Evolutionary conservation across 805 yeast genomes (phyloP).

Genomic region (Metschnikowia dekortorum): DNA sequence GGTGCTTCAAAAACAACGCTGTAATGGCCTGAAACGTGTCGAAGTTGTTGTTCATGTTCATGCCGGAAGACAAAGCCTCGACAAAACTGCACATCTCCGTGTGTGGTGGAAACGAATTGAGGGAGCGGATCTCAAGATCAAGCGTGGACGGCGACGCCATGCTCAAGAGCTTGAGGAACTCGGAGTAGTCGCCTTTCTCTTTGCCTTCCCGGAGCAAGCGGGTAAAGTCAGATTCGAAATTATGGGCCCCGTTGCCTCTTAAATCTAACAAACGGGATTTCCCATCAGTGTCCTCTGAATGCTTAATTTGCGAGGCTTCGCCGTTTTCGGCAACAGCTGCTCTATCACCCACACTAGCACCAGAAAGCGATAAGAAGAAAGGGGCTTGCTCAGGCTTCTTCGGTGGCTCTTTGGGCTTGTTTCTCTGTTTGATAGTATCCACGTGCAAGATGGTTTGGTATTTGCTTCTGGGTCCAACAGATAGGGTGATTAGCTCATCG

Average conservation of each 20-base stretch:
- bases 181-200: constrained; percentile 34
- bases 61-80: constrained; percentile 60
- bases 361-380: constrained; percentile 71
- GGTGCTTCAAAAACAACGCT: constrained; percentile 67
- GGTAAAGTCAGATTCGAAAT: constrained; percentile 75
- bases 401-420: constrained; percentile 85
- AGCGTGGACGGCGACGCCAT: constrained; percentile 68
- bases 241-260: constrained; percentile 30
- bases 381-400: constrained; percentile 76
- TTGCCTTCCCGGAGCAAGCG: constrained; percentile 53
- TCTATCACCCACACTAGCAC: constrained; percentile 66
- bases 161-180: constrained; percentile 53
- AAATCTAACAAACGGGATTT: constrained; percentile 33
- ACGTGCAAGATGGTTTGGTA: constrained; percentile 74
- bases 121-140: constrained; percentile 83
- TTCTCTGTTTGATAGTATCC: constrained; percentile 79
- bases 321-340: constrained; percentile 48
- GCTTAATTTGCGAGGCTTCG: constrained; percentile 6
- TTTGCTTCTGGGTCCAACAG: constrained; percentile 71
- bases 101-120: constrained; percentile 63
- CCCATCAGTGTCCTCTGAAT: constrained; percentile 20
- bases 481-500: constrained; percentile 62
- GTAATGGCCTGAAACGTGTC: constrained; percentile 83
- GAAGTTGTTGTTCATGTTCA: constrained; percentile 52
- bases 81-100: constrained; percentile 63